A percentile compares a stretch with the other conserved stretches of the same genome.
phyloP scores from a whole-genome alignment of 208 protist genomes.

The Acanthamoeba culbertsoni region DNA sequence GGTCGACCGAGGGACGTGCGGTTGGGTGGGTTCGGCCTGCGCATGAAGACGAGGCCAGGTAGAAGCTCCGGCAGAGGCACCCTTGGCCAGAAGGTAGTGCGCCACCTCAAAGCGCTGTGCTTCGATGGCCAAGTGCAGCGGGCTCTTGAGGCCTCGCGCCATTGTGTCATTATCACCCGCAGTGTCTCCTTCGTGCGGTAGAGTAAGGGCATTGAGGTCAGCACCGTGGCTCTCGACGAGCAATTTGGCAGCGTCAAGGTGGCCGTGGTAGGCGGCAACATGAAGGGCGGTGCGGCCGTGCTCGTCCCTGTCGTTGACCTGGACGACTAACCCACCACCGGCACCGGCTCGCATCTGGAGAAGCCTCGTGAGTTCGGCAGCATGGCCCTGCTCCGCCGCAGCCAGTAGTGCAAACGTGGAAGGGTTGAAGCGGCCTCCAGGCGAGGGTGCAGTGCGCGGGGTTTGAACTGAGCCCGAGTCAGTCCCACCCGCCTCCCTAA shows the following conservation, averaged over 20 bases:
- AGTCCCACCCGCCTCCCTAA: background rate
- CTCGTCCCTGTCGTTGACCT: background rate
- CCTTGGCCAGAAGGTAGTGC: constrained; percentile 13
- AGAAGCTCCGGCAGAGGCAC: background rate
- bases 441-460: background rate
- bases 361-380: background rate
- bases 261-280: background rate
- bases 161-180: background rate
- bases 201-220: constrained; percentile 6
- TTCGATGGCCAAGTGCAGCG: background rate
- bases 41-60: background rate
- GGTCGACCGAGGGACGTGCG: background rate
- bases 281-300: background rate
- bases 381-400: background rate
- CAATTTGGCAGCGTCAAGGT: background rate
- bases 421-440: background rate
- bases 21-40: background rate
- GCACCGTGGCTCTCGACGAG: background rate
- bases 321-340: background rate
- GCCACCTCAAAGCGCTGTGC: background rate
- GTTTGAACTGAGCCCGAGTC: background rate
- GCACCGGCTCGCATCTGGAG: background rate
- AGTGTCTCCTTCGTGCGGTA: background rate
- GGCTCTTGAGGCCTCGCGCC: background rate
- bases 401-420: background rate